phyloP scores from a whole-genome alignment of 148 eudicot species.

The Cornus florida region DNA sequence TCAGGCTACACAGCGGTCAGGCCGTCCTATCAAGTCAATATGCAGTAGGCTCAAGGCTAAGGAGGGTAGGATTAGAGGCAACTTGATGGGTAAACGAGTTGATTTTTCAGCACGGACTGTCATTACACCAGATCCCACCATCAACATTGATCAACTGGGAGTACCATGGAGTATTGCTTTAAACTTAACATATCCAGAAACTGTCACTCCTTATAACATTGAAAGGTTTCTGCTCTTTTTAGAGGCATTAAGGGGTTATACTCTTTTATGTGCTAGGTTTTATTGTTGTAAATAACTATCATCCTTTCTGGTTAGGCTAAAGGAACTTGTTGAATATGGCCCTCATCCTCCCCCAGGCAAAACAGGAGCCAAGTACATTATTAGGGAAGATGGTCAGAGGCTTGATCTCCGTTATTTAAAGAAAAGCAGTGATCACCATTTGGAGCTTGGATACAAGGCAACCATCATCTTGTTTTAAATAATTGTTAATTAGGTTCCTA shows the following conservation, averaged over 20 bases:
- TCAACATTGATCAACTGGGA: slow-evolving; percentile 92
- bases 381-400: slow-evolving; percentile 98
- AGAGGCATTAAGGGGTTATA: not conserved
- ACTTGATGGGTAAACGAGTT: slow-evolving; percentile 97
- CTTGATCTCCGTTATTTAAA: slow-evolving; percentile 97
- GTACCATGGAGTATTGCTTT: slow-evolving; percentile 99
- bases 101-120: slow-evolving; percentile 99
- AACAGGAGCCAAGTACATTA: slow-evolving; percentile 97
- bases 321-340: slow-evolving; percentile 98
- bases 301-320: slow-evolving; percentile 49
- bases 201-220: slow-evolving; percentile 96
- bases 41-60: slow-evolving; percentile 96
- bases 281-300: not conserved
- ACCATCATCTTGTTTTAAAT: not conserved
- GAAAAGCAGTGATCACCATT: slow-evolving; percentile 97
- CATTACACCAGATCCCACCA: slow-evolving; percentile 96
- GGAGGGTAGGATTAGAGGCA: slow-evolving; percentile 97
- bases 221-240: slow-evolving; percentile 55
- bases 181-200: slow-evolving; percentile 98
- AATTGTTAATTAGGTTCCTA: not conserved
- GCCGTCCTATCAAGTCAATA: slow-evolving; percentile 96
- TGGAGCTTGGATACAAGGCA: slow-evolving; percentile 97
- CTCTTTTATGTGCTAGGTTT: slow-evolving; percentile 7
- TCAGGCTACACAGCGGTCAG: slow-evolving; percentile 98
- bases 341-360: slow-evolving; percentile 99